phyloP scores from a whole-genome alignment of 352 stramenopile species.

The Globisporangium barbulae region DNA sequence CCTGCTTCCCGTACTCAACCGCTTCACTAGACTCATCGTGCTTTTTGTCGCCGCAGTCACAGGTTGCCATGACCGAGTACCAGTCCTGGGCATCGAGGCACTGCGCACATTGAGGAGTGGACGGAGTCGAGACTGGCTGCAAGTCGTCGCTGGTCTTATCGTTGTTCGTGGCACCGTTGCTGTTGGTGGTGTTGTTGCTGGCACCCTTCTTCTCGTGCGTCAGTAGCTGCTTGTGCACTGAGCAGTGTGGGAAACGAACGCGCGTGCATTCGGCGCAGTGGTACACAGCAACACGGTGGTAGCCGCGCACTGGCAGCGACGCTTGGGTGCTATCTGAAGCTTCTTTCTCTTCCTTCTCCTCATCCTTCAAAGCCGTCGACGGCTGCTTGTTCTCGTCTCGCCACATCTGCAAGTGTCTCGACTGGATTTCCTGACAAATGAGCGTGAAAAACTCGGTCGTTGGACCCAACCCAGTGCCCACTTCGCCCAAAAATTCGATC shows the following conservation, averaged over 20 bases:
- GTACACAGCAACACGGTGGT: slow-evolving; percentile 68
- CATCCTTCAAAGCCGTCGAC: slow-evolving; percentile 10
- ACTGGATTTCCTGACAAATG: slow-evolving; percentile 68
- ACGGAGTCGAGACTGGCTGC: slow-evolving; percentile 4
- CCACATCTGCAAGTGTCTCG: slow-evolving; percentile 56
- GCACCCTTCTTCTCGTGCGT: slow-evolving; percentile 47
- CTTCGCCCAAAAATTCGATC: slow-evolving; percentile 79
- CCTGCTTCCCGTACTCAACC: not conserved
- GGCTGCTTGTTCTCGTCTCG: slow-evolving; percentile 35
- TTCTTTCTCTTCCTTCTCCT: slow-evolving; percentile 18
- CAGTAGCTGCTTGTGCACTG: slow-evolving; percentile 41
- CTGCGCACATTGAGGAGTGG: slow-evolving; percentile 48
- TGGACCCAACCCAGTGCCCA: slow-evolving; percentile 65
- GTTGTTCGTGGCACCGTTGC: not conserved
- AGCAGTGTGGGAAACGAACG: slow-evolving; percentile 49
- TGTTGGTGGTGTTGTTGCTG: not conserved
- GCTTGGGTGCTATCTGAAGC: slow-evolving; percentile 5
- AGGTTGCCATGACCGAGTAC: slow-evolving; percentile 25
- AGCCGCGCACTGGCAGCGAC: slow-evolving; percentile 51
- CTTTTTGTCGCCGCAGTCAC: slow-evolving; percentile 24
- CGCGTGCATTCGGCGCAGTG: slow-evolving; percentile 48
- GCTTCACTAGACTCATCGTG: slow-evolving; percentile 1
- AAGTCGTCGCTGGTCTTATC: slow-evolving; percentile 9
- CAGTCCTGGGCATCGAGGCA: slow-evolving; percentile 53
- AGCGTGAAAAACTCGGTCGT: slow-evolving; percentile 82